These are phyloP conservation scores for Yamadazyma atmosphaerica DNA, from an alignment of 1,139 yeast genomes.

Conservation along the genomic window DNA sequence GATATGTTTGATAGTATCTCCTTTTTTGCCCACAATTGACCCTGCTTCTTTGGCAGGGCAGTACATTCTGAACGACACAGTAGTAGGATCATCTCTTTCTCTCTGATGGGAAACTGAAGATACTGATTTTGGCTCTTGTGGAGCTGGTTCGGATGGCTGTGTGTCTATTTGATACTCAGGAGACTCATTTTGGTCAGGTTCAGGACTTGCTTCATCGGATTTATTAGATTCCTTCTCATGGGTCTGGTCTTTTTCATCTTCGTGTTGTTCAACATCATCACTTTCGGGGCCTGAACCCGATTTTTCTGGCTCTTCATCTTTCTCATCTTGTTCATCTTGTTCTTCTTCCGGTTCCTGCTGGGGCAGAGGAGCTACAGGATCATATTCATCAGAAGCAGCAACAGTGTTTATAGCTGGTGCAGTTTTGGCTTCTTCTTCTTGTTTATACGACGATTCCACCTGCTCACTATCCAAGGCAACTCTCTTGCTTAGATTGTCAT, in stretches of 20 bases:
- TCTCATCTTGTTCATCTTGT: constrained; percentile 6
- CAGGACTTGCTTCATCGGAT: constrained; percentile 5
- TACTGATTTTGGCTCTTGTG: constrained; percentile 9
- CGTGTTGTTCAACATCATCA: constrained; percentile 3
- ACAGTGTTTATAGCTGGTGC: constrained; percentile 34
- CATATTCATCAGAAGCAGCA: constrained; percentile 15
- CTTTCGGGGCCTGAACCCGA: too few species aligned
- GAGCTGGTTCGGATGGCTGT: too few species aligned
- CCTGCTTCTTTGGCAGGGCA: constrained; percentile 81
- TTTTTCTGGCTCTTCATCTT: constrained; percentile 9
- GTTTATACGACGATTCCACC: constrained; percentile 29
- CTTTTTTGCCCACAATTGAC: constrained; percentile 73
- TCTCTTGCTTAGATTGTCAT: constrained; percentile 51
- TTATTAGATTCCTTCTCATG: constrained; percentile 6
- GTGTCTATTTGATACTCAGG: constrained; percentile 7
- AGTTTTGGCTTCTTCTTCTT: constrained; percentile 43
- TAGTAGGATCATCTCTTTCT: constrained; percentile 52
- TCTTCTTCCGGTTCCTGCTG: constrained; percentile 8
- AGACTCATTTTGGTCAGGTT: constrained; percentile 2
- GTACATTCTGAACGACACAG: constrained; percentile 68
- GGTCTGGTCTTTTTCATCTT: not conserved
- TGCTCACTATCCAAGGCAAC: constrained; percentile 69
- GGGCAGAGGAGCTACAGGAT: constrained; percentile 11
- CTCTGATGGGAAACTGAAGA: constrained; percentile 22
- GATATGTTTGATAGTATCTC: constrained; percentile 66